Base-by-base conservation (phyloP, 2,329 filamentous ascomycete species). In the Penicillium concentricum region DNA sequence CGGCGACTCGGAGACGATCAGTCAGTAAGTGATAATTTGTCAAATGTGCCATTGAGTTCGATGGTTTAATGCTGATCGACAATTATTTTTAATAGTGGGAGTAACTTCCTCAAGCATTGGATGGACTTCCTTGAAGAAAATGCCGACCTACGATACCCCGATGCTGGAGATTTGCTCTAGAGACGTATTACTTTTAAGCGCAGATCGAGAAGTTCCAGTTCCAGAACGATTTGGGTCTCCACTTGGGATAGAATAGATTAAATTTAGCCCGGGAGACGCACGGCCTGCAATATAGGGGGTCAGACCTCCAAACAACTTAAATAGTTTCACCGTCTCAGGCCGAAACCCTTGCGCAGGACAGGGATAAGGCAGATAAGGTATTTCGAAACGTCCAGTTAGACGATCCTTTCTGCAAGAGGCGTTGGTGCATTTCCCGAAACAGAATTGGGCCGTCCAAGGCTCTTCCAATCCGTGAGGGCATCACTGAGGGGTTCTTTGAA, bases 1-100 rank as follows among this genome's bases (percentile, higher is more conserved):
- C 67, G 94, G 93, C 43, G 94, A 99, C 74, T 94, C 91, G 57
- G 94, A 97, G 72, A 97, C 93, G 3, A 90, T 96, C 54, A 87
- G 88, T 75, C 87, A 84, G 90, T 96, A 80, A 84, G 90, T 85
- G 26, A 28, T n/a, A 16, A 34, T 42, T 26, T 26, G 30, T 20
- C 20, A 9, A 24, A 39, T 46, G 42, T 37, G 28, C 38, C 20
- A 30, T 41, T 41, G 24, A 15, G 45, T 35, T 46, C 12, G 9
- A 26, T 26, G 34, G 26, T 39, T 53, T 43, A 43, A 51, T 34
- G 34, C 46, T 54, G 42, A 61, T 59, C 32, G 15, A 44, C 58
- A 48, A 4, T 4, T 26, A 38, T 26, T 63, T 66, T 58, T 55
- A 41, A 64, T 67, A 96, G 91, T 75, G 92, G 92, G 24, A 92